Percentiles rank a stretch among this genome's conserved stretches.
Evolutionary conservation across 202 grass and related monocot species (phyloP).

Genomic region (Musa balbisiana): DNA sequence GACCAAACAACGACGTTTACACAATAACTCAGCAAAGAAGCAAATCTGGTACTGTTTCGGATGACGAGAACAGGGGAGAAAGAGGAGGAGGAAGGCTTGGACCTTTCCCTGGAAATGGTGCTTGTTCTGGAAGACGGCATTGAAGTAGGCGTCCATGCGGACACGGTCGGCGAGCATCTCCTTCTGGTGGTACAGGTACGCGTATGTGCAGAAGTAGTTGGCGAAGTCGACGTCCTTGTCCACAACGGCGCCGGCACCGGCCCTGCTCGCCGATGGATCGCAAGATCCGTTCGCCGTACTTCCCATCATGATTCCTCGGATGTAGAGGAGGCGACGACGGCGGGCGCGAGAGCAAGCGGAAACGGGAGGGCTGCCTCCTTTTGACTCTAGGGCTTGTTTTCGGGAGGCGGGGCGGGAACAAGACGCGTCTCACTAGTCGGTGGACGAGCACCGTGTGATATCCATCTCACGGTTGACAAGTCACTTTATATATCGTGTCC

Average conservation of each 20-base stretch:
- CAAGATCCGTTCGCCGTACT: not conserved
- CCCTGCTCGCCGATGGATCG: not conserved
- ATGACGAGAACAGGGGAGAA: not conserved
- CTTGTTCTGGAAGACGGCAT: slow-evolving; percentile 75
- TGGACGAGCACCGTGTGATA: not conserved
- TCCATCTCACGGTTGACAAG: not conserved
- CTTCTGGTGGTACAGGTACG: slow-evolving; percentile 93
- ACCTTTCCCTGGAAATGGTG: slow-evolving; percentile 89
- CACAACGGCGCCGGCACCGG: slow-evolving; percentile 18
- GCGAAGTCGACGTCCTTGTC: slow-evolving; percentile 95
- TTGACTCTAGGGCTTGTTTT: not conserved
- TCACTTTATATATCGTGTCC: no score
- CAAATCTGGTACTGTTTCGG: not conserved
- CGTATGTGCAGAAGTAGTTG: slow-evolving; percentile 98
- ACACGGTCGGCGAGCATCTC: slow-evolving; percentile 97
- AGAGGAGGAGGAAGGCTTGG: not conserved
- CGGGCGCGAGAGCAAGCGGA: not conserved
- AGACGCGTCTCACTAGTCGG: not conserved
- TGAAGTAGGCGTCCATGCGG: slow-evolving; percentile 94
- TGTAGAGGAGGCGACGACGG: not conserved
- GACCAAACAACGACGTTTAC: slow-evolving; percentile 18
- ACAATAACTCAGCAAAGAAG: not conserved
- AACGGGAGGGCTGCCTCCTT: not conserved
- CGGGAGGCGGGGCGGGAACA: slow-evolving; percentile 1
- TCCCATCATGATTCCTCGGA: not conserved